phyloP scores from a whole-genome alignment of 495 filamentous ascomycete genomes.

The Neurospora sp. region DNA sequence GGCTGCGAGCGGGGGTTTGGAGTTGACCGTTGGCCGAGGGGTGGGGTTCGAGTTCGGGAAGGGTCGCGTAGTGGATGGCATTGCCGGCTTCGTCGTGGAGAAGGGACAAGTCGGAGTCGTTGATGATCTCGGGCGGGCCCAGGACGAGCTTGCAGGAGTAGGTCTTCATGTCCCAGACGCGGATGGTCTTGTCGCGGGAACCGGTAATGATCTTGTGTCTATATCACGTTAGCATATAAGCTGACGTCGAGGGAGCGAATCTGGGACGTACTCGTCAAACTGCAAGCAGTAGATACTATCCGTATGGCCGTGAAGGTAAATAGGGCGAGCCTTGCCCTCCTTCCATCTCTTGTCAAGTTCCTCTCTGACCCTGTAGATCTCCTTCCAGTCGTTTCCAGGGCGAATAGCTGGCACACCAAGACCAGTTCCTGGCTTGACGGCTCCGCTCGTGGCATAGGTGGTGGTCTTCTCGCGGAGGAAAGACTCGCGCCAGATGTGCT shows the following conservation, averaged over 20 bases:
- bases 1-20: constrained; percentile 15
- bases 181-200: constrained; percentile 87
- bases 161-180: constrained; percentile 87
- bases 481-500: constrained; percentile 67
- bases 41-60: constrained; percentile 24
- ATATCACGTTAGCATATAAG: constrained; percentile 11
- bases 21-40: constrained; percentile 7
- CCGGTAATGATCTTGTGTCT: constrained; percentile 86
- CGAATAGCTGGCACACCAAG: constrained; percentile 38
- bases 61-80: constrained; percentile 36
- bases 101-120: constrained; percentile 31
- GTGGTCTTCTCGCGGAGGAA: constrained; percentile 57
- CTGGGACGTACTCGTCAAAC: constrained; percentile 74
- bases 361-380: constrained; percentile 65
- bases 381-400: constrained; percentile 66
- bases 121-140: constrained; percentile 43
- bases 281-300: constrained; percentile 97
- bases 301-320: constrained; percentile 83
- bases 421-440: constrained; percentile 34
- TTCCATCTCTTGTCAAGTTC: constrained; percentile 73
- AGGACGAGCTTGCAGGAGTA: constrained; percentile 75
- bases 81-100: constrained; percentile 33
- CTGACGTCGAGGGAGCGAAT: not conserved
- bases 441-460: constrained; percentile 40
- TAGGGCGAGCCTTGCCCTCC: constrained; percentile 61